Percentiles rank a stretch among this genome's conserved stretches.
These are phyloP conservation scores for Raphanus hybrid DNA, from an alignment of 441 rosid species.

Conservation along the genomic window DNA sequence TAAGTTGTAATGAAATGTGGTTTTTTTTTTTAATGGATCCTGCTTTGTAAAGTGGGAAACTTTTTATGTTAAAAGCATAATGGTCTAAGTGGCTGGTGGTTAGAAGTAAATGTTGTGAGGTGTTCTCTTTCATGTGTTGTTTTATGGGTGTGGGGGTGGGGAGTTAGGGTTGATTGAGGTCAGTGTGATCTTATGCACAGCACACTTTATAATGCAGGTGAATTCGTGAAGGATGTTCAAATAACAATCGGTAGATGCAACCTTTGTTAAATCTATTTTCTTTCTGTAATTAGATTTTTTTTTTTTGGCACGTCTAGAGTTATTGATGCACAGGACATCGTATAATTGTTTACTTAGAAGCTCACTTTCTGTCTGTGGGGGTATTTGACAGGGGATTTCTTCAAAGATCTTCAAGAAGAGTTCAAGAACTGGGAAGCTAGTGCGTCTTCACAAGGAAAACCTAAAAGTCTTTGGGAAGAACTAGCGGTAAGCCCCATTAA, in stretches of 20 bases:
- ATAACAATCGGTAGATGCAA: conserved; percentile 81
- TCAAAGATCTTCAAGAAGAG: conserved; percentile 93
- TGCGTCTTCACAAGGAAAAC: conserved; percentile 78
- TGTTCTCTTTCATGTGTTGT: conserved; percentile 15
- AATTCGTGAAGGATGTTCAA: conserved; percentile 89
- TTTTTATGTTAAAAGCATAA: too few relatives aligned
- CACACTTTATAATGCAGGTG: conserved; percentile 88
- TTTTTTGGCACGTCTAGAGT: conserved; percentile 5
- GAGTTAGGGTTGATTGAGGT: conserved; percentile 35
- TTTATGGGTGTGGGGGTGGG: neutral
- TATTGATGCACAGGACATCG: neutral
- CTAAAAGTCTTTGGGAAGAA: conserved; percentile 98
- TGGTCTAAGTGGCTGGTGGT: too few relatives aligned
- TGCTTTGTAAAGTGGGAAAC: too few relatives aligned
- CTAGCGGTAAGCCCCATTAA: conserved; percentile 66
- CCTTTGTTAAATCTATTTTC: conserved; percentile 7
- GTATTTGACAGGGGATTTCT: conserved; percentile 74
- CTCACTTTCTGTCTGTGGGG: conserved; percentile 33
- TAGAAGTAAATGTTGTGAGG: neutral
- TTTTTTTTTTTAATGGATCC: neutral
- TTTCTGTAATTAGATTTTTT: conserved; percentile 13
- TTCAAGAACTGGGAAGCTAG: conserved; percentile 84
- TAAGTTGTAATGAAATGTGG: too few relatives aligned
- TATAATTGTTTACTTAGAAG: conserved; percentile 20
- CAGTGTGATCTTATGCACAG: conserved; percentile 59